Evolutionary conservation across 768 basidiomycete species (phyloP).

Genomic region (Panaeolus cyanescens): DNA sequence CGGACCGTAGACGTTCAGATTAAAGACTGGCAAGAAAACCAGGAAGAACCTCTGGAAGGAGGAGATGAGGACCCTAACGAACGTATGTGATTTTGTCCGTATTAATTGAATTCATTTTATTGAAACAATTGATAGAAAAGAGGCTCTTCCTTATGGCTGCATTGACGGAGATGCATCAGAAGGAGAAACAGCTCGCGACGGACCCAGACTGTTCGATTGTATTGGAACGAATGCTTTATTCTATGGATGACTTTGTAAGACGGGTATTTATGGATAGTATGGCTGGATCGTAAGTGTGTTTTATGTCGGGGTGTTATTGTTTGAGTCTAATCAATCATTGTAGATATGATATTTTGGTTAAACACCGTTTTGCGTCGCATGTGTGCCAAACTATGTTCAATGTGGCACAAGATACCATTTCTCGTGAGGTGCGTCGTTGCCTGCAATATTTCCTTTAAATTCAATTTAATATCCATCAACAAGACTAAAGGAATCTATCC

Average conservation of each 20-base stretch:
- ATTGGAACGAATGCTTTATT: conserved; percentile 86
- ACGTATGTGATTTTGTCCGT: conserved; percentile 43
- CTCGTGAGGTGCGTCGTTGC: conserved; percentile 58
- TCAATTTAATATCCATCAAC: neutral
- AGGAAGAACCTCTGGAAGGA: conserved; percentile 38
- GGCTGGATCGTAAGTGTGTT: conserved; percentile 76
- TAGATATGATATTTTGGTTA: conserved; percentile 65
- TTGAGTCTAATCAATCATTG: neutral
- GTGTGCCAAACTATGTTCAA: conserved; percentile 89
- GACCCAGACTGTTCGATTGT: conserved; percentile 93
- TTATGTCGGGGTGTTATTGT: neutral
- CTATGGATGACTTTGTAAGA: conserved; percentile 96
- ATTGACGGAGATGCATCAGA: conserved; percentile 79
- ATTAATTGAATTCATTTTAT: conserved; percentile 1
- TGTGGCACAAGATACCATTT: conserved; percentile 62
- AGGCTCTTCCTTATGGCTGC: conserved; percentile 82
- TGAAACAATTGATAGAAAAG: conserved; percentile 49
- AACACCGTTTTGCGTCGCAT: conserved; percentile 93
- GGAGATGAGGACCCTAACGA: conserved; percentile 67
- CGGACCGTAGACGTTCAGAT: conserved; percentile 86
- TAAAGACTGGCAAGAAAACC: conserved; percentile 77
- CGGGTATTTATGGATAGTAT: conserved; percentile 89
- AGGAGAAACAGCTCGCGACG: conserved; percentile 88
- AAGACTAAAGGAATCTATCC: conserved; percentile 61
- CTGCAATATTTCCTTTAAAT: neutral